Evolutionary conservation across 345 rosid genomes (phyloP).

Genomic region (Crucihimalaya himalaica): DNA sequence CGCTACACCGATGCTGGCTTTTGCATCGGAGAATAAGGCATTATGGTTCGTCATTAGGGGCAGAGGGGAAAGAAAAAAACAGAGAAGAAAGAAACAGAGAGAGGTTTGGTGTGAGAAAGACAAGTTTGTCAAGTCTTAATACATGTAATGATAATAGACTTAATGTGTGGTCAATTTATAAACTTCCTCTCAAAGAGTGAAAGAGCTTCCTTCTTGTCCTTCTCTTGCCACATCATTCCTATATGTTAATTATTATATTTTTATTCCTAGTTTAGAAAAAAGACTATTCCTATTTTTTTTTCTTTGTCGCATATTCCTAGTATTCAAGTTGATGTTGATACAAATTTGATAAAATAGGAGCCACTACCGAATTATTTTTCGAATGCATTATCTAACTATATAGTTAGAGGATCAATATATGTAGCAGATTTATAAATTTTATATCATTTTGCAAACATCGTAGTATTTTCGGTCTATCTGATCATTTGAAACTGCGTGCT

Average conservation of each 20-base stretch:
- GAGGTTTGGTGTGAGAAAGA: slow-evolving; percentile 30
- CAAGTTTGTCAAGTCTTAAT: slow-evolving; percentile 21
- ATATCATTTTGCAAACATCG: not conserved
- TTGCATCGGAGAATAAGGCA: slow-evolving; percentile 55
- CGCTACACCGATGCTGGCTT: slow-evolving; percentile 43
- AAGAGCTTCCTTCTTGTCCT: slow-evolving; percentile 27
- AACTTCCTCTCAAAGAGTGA: slow-evolving; percentile 33
- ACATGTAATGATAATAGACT: slow-evolving; percentile 26
- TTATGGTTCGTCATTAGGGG: slow-evolving; percentile 64
- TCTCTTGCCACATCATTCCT: slow-evolving; percentile 21
- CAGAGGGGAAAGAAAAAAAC: slow-evolving; percentile 5
- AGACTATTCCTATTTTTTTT: not conserved
- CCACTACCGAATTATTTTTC: not conserved
- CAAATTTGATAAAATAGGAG: not conserved
- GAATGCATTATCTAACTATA: not conserved
- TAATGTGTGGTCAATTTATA: slow-evolving; percentile 47
- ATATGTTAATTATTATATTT: not conserved
- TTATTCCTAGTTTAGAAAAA: no score
- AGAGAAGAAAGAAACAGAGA: slow-evolving; percentile 37
- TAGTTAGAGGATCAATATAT: not conserved
- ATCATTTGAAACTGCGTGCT: no score
- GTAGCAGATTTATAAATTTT: not conserved
- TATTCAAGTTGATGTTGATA: slow-evolving; percentile 9
- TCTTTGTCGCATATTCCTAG: not conserved
- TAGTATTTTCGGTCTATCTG: no score